phyloP scores from a whole-genome alignment of 2,329 filamentous ascomycete species.

The Calonectria ilicicola region DNA sequence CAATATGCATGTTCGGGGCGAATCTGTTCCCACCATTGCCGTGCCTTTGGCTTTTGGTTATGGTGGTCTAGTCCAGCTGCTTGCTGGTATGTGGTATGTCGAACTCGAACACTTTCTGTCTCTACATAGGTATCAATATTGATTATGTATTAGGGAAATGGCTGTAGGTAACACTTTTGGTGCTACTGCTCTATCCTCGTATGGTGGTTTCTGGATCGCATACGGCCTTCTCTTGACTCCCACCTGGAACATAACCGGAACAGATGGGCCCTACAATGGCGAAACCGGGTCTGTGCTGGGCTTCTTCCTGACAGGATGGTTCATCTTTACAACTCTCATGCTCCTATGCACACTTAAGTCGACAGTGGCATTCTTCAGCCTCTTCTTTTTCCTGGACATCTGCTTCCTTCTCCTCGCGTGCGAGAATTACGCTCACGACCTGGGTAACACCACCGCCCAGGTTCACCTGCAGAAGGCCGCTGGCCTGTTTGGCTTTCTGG shows the following conservation, averaged over 20 bases:
- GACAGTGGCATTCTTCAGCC: slow-evolving; percentile 80
- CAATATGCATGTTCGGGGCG: slow-evolving; percentile 74
- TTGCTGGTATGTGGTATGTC: slow-evolving; percentile 88
- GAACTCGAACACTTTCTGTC: not conserved
- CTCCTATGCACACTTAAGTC: slow-evolving; percentile 81
- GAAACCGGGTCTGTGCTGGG: slow-evolving; percentile 70
- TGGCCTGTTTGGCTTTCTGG: slow-evolving; percentile 83
- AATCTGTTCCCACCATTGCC: slow-evolving; percentile 73
- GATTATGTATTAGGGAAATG: slow-evolving; percentile 75
- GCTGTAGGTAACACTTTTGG: slow-evolving; percentile 89
- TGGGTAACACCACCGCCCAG: slow-evolving; percentile 60
- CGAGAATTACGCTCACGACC: slow-evolving; percentile 68
- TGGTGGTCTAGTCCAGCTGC: slow-evolving; percentile 79
- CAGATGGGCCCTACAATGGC: slow-evolving; percentile 59
- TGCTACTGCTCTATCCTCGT: slow-evolving; percentile 84
- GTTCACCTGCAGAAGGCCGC: slow-evolving; percentile 73
- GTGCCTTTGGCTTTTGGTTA: slow-evolving; percentile 79
- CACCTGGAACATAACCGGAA: slow-evolving; percentile 68
- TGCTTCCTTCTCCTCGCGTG: slow-evolving; percentile 80
- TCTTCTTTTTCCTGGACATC: slow-evolving; percentile 83
- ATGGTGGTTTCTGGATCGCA: slow-evolving; percentile 86
- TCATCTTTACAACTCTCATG: slow-evolving; percentile 84
- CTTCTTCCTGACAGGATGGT: slow-evolving; percentile 84
- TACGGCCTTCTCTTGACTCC: slow-evolving; percentile 80
- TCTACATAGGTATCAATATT: slow-evolving; percentile 1